Evolutionary conservation across 2,329 filamentous ascomycete genomes (phyloP), one percentile per base, ranked within the genome.

Genomic region (Fonsecaea monophora): DNA sequence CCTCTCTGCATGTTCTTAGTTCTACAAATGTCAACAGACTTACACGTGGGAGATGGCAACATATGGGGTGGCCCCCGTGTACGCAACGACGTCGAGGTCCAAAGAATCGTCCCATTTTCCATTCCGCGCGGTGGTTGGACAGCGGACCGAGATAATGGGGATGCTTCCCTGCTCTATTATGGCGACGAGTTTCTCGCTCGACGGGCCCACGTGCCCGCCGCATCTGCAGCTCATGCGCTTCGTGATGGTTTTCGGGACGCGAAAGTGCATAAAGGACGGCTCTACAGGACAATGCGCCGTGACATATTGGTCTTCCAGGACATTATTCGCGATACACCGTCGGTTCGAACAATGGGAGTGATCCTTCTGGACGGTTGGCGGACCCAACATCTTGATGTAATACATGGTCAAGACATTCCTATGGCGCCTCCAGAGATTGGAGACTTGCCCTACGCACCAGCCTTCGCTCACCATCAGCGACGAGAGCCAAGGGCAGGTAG

Each of bases 1-100:
- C 18, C 45, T 13, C 4, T 34, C 35, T 21, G 30, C 30, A 13
- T 15, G 9, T 6, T n/a, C 9, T 9, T 4, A 55, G n/a, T 12
- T 35, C 13, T 37, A 8, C 53, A 34, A 34, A 12, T 2, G 35
- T 35, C 30, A 55, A 55, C n/a, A n/a, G 30, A 55, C 53, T 55
- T 55, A 55, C 53, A 55, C 34, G 53, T 55, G 53, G 53, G 53
- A 55, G 6, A 55, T 34, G 3, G 53, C 53, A 13, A 37, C 8
- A 30, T 55, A 55, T 37, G 30, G 53, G 6, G 34, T 55, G 7
- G 34, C 34, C 6, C 30, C 30, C 3, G 53, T 34, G 21, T 55
- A 55, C n/a, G 53, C 53, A 7, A 37, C 4, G 30, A 55, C 34
- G 9, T 30, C 13, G 7, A 55, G 53, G 34, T 55, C 45, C 21